Conservation (phyloP, 164 flowering plant species). For the Magnolia officinalis region DNA sequence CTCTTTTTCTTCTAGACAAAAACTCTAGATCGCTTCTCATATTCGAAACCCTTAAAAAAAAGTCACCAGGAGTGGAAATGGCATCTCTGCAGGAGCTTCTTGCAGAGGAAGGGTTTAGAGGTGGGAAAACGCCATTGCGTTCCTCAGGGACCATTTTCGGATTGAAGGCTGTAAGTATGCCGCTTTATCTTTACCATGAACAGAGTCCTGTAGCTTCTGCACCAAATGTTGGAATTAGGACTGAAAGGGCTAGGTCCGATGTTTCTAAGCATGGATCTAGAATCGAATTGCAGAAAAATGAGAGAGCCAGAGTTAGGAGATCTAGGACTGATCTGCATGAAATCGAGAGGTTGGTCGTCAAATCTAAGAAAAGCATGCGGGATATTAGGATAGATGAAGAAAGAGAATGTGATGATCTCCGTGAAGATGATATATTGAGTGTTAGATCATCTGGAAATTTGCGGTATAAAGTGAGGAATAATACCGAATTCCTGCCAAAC, state of each 20-base stretch:
- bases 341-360: conserved; percentile 13
- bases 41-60: too few relatives aligned
- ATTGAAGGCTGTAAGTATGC: conserved; percentile 24
- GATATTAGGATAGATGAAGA: conserved; percentile 16
- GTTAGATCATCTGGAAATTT: conserved; percentile 6
- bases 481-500: conserved; percentile 12
- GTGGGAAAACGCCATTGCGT: conserved; percentile 28
- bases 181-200: conserved; percentile 15
- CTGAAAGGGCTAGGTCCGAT: conserved; percentile 49
- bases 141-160: conserved; percentile 33
- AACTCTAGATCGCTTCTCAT: not conserved
- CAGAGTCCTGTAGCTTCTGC: conserved; percentile 21
- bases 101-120: conserved; percentile 59
- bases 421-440: conserved; percentile 16
- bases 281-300: conserved; percentile 20
- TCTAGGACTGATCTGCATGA: conserved; percentile 22
- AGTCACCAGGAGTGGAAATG: conserved; percentile 25
- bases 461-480: conserved; percentile 10
- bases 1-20: too few relatives aligned
- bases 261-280: conserved; percentile 19
- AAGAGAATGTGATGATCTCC: conserved; percentile 11
- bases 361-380: conserved; percentile 13
- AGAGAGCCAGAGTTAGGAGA: conserved; percentile 16
- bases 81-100: conserved; percentile 69
- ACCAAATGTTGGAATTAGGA: conserved; percentile 19